Evolutionary conservation across 148 eudicot genomes (phyloP).

Genomic region (Amaranthus palmeri): DNA sequence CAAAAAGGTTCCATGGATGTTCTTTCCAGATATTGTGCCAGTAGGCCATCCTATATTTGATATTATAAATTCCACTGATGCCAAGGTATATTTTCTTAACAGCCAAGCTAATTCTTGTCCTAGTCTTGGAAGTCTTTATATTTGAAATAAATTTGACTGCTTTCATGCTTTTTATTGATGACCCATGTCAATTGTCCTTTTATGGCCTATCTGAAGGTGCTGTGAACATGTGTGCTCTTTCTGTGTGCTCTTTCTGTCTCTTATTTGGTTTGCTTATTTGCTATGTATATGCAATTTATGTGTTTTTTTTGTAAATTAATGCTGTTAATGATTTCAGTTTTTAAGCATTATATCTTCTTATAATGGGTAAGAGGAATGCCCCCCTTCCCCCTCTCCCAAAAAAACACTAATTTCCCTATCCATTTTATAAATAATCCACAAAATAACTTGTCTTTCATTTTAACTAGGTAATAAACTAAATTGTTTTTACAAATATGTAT

Average conservation of each 20-base stretch:
- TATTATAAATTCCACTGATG: constrained; percentile 84
- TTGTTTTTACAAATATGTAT: background rate
- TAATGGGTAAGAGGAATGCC: no score
- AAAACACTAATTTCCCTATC: background rate
- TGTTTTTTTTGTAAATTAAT: background rate
- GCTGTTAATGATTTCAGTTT: no score
- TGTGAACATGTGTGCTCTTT: background rate
- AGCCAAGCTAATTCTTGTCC: background rate
- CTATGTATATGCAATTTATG: background rate
- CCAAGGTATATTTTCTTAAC: constrained; percentile 50
- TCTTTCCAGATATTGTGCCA: constrained; percentile 92
- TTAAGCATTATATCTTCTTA: no score
- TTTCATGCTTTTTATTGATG: background rate
- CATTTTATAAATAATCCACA: background rate
- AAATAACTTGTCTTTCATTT: background rate
- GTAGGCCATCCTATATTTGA: constrained; percentile 97
- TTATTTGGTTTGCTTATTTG: background rate
- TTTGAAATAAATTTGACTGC: background rate
- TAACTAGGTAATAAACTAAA: background rate
- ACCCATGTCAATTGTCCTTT: background rate
- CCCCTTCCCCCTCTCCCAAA: background rate
- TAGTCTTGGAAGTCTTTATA: background rate
- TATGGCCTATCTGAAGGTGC: background rate
- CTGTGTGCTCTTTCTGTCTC: background rate
- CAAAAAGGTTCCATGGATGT: constrained; percentile 94